Percentiles rank a stretch among this genome's conserved stretches.
Evolutionary conservation across 768 basidiomycete species (phyloP).

Genomic region (Tylopilus sp.): DNA sequence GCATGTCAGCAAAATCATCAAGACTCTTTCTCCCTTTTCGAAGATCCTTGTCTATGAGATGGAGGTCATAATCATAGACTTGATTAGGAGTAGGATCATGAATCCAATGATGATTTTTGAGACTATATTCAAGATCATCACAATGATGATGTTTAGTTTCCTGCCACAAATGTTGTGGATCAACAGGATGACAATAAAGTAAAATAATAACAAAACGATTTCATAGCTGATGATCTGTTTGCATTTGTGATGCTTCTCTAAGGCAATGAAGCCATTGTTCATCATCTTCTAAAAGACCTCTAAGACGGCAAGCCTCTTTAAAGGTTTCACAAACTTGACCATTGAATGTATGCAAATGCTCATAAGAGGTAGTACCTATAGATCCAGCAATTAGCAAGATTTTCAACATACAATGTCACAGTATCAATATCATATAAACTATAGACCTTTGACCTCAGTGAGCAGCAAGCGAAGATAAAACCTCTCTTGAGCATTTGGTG

Average conservation of each 20-base stretch:
- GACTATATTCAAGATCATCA: slow-evolving; percentile 4
- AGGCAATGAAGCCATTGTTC: slow-evolving; percentile 45
- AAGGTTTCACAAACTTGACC: slow-evolving; percentile 29
- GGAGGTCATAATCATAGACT: neutral
- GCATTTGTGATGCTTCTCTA: slow-evolving; percentile 30
- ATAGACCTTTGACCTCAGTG: neutral
- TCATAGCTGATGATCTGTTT: neutral
- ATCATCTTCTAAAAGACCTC: slow-evolving; percentile 45
- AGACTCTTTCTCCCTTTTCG: neutral
- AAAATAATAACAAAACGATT: neutral
- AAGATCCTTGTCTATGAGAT: neutral
- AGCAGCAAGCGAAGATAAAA: neutral
- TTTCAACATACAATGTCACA: neutral
- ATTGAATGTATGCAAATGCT: slow-evolving; percentile 2
- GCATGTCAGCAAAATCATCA: neutral
- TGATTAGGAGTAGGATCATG: neutral
- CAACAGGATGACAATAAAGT: slow-evolving; percentile 16
- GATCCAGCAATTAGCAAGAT: neutral
- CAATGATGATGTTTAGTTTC: neutral
- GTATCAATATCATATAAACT: neutral
- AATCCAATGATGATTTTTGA: neutral
- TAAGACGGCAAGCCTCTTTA: slow-evolving; percentile 38
- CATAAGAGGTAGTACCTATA: slow-evolving; percentile 3
- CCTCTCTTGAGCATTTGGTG: neutral
- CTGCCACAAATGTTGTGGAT: slow-evolving; percentile 20